Base-by-base conservation (phyloP, 768 basidiomycete genomes). In the Kwoniella dejecticola region DNA sequence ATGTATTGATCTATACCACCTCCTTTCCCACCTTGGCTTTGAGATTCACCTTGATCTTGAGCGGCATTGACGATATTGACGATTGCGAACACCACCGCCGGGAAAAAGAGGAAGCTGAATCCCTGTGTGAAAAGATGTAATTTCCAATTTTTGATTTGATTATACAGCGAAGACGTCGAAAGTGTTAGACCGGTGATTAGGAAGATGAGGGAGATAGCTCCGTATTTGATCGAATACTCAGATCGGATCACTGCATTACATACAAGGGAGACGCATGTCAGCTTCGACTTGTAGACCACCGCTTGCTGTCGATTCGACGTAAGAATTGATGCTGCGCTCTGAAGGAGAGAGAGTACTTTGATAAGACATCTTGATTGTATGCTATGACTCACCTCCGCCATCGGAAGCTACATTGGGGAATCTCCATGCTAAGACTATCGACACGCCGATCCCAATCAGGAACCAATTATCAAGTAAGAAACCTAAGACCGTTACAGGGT, bases 181-280 rank as follows among this genome's bases (percentile, higher is more conserved):
- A 70, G 60, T 3, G 74, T 73, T 23, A 75, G 40, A 26, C 74
- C 74, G 46, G 71, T 75, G 36, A 75, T 72, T 46, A 75, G 62
- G 45, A 75, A 75, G 52, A 75, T 75, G 19, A 67, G 31, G 6
- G 63, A 69, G 31, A 75, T 69, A 23, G 62, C 55, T 13, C 74
- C 74, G 41, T 70, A 73, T 45, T 63, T 60, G 30, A 72, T 60
- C 27, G 74, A 64, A 46, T 73, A 75, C 40, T 75, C 69, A 0
- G 71, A 62, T 31, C 59, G 52, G 13, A 75, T 66, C 27, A 54
- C 68, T 69, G 50, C 7, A 30, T 36, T 13, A 52, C 10, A 36
- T 3, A 52, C 21, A 24, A 31, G 6, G 42, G 19, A 6, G 21
- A n/a, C n/a, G n/a, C n/a, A n/a, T n/a, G n/a, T n/a, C n/a, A n/a